A percentile compares a stretch with the other conserved stretches of the same genome.
phyloP scores from a whole-genome alignment of 306 rosid species.

The Echinosophora koreensis region DNA sequence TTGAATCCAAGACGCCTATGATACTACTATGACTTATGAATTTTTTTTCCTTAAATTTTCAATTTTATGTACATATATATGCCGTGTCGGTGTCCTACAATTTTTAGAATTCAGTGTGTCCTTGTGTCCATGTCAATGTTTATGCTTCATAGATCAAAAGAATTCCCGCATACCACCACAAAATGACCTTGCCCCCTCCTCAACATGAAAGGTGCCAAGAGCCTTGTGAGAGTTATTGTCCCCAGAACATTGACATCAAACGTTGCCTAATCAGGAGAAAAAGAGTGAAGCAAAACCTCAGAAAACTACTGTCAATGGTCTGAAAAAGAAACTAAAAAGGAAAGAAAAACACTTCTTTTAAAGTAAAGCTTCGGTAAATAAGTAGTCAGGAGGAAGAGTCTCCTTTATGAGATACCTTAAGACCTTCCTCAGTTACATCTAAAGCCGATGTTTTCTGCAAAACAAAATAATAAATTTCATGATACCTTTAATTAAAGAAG shows the following conservation, averaged over 20 bases:
- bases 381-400: slow-evolving; percentile 34
- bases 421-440: slow-evolving; percentile 75
- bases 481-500: slow-evolving; percentile 1
- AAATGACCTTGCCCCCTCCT: slow-evolving; percentile 90
- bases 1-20: too few relatives aligned
- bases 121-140: too few relatives aligned
- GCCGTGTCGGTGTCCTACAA: too few relatives aligned
- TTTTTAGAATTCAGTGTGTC: too few relatives aligned
- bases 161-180: slow-evolving; percentile 83
- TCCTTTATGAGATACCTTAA: slow-evolving; percentile 67
- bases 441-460: slow-evolving; percentile 81
- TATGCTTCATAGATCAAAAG: neutral
- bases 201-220: slow-evolving; percentile 89
- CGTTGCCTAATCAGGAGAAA: slow-evolving; percentile 66
- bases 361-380: slow-evolving; percentile 18
- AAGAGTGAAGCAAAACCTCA: slow-evolving; percentile 37
- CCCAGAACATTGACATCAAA: slow-evolving; percentile 93
- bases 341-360: neutral
- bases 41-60: too few relatives aligned
- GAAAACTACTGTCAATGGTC: slow-evolving; percentile 38
- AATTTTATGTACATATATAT: too few relatives aligned
- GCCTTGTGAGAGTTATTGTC: slow-evolving; percentile 83
- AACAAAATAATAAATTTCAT: slow-evolving; percentile 36
- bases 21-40: too few relatives aligned
- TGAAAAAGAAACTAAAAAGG: neutral